Conservation (phyloP, 2,329 filamentous ascomycete species). For the Aspergillus intermedius region DNA sequence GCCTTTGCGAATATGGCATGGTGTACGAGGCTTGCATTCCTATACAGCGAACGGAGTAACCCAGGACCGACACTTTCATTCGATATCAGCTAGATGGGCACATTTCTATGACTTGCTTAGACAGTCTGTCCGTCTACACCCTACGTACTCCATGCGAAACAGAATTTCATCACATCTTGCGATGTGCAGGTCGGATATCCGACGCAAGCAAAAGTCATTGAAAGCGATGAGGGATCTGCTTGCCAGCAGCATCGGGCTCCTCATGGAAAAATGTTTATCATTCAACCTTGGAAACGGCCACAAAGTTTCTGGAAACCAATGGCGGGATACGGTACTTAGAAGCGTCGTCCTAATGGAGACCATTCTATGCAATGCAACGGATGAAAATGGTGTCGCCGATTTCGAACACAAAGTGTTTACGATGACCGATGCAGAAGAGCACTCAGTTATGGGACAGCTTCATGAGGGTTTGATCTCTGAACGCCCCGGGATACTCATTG, state of each 20-base stretch:
- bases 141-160: slow-evolving; percentile 62
- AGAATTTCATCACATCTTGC: slow-evolving; percentile 73
- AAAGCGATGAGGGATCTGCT: slow-evolving; percentile 70
- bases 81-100: slow-evolving; percentile 41
- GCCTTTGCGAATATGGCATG: slow-evolving; percentile 69
- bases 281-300: slow-evolving; percentile 52
- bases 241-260: slow-evolving; percentile 75
- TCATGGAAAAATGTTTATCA: slow-evolving; percentile 78
- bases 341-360: slow-evolving; percentile 82
- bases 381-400: slow-evolving; percentile 48
- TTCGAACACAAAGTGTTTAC: slow-evolving; percentile 53
- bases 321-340: slow-evolving; percentile 70
- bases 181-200: slow-evolving; percentile 65
- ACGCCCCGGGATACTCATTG: slow-evolving; percentile 31
- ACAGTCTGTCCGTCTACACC: slow-evolving; percentile 66
- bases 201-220: slow-evolving; percentile 65
- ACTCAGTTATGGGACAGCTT: slow-evolving; percentile 32
- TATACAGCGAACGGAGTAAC: slow-evolving; percentile 22
- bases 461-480: slow-evolving; percentile 23
- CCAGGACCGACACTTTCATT: slow-evolving; percentile 10
- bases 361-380: slow-evolving; percentile 65
- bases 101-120: slow-evolving; percentile 76
- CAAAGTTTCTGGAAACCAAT: slow-evolving; percentile 41
- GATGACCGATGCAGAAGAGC: slow-evolving; percentile 55
- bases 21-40: slow-evolving; percentile 59